phyloP scores from a whole-genome alignment of 2,329 filamentous ascomycete genomes.

The Dactylellina leptospora region DNA sequence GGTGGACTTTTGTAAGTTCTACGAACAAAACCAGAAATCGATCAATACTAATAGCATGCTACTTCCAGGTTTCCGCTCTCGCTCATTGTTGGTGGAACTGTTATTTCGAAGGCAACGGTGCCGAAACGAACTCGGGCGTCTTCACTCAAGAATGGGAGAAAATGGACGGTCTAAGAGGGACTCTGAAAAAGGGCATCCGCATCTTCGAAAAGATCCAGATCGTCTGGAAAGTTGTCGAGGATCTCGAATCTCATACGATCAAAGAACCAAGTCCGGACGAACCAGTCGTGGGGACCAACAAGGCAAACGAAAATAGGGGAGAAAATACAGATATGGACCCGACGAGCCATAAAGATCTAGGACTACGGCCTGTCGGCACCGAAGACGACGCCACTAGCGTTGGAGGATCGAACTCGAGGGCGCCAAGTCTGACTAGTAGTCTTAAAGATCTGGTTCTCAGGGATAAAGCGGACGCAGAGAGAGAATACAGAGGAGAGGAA shows the following conservation, averaged over 20 bases:
- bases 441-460: constrained; percentile 38
- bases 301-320: constrained; percentile 26
- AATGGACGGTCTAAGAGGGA: constrained; percentile 96
- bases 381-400: constrained; percentile 22
- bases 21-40: background rate
- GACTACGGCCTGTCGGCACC: constrained; percentile 11
- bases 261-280: constrained; percentile 36
- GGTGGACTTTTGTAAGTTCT: constrained; percentile 77
- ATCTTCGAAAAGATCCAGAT: constrained; percentile 84
- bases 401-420: constrained; percentile 3
- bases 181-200: constrained; percentile 78
- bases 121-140: constrained; percentile 72
- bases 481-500: constrained; percentile 24
- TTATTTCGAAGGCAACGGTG: constrained; percentile 84
- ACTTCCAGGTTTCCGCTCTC: constrained; percentile 70
- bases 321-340: constrained; percentile 40
- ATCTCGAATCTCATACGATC: constrained; percentile 34
- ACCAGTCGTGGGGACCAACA: constrained; percentile 34
- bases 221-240: constrained; percentile 71
- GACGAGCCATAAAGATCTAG: constrained; percentile 21
- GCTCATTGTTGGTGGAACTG: constrained; percentile 98
- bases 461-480: constrained; percentile 43
- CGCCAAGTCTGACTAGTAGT: constrained; percentile 32
- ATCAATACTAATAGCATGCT: background rate
- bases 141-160: constrained; percentile 77